Evolutionary conservation across 805 yeast genomes (phyloP).

Genomic region (Saccharomycopsis sp.): DNA sequence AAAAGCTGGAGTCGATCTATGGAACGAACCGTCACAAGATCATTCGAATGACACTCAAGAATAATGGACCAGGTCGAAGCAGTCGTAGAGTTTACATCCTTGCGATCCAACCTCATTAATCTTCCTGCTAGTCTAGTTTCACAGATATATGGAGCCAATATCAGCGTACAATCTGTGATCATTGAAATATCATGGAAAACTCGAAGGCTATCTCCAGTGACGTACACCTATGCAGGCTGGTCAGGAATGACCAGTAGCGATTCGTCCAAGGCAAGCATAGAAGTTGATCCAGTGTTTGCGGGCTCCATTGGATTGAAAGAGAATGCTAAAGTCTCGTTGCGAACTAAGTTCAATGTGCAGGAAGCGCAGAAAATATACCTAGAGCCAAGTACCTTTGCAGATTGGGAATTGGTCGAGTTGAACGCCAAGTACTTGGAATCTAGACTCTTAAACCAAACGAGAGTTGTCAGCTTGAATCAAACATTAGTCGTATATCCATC

Average conservation of each 20-base stretch:
- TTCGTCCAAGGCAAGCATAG: slow-evolving; percentile 31
- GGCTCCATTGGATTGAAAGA: slow-evolving; percentile 39
- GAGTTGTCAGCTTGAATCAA: slow-evolving; percentile 59
- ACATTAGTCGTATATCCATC: slow-evolving; percentile 62
- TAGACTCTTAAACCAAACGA: slow-evolving; percentile 65
- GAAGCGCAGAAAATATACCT: slow-evolving; percentile 55
- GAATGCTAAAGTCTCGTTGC: slow-evolving; percentile 32
- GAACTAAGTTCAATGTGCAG: slow-evolving; percentile 40
- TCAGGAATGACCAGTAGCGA: slow-evolving; percentile 41
- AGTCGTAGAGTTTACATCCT: slow-evolving; percentile 28
- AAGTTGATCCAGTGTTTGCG: slow-evolving; percentile 64
- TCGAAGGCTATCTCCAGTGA: slow-evolving; percentile 23
- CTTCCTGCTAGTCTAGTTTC: slow-evolving; percentile 42
- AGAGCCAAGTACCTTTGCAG: slow-evolving; percentile 69
- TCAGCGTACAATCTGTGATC: slow-evolving; percentile 48
- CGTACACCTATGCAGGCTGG: slow-evolving; percentile 50
- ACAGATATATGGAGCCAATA: slow-evolving; percentile 40
- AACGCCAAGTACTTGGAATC: slow-evolving; percentile 73
- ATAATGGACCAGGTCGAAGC: slow-evolving; percentile 23
- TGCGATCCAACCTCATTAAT: slow-evolving; percentile 43
- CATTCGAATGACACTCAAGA: background rate
- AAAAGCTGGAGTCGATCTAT: no score
- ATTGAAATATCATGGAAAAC: slow-evolving; percentile 35
- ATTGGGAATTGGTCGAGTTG: slow-evolving; percentile 85
- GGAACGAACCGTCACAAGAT: no score